Conservation (phyloP, 1,284 basidiomycete species). For the Melampsora larici-populina region DNA sequence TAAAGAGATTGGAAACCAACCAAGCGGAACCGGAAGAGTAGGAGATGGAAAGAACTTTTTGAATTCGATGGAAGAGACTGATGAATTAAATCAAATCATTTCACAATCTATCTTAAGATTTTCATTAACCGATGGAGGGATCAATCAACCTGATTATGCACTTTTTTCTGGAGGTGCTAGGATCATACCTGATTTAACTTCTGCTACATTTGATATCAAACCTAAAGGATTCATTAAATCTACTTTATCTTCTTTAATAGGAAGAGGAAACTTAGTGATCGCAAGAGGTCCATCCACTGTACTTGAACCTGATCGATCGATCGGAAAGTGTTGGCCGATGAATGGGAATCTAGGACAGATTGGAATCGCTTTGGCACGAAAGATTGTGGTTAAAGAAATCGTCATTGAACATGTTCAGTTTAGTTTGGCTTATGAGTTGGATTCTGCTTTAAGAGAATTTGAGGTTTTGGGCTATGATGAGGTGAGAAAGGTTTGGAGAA, state of each 20-base stretch:
- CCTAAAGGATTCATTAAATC: slow-evolving; percentile 54
- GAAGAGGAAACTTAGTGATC: slow-evolving; percentile 58
- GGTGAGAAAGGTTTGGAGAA: slow-evolving; percentile 67
- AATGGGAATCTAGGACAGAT: slow-evolving; percentile 71
- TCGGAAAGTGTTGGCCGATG: slow-evolving; percentile 92
- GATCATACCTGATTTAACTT: slow-evolving; percentile 76
- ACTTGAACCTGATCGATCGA: slow-evolving; percentile 72
- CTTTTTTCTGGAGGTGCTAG: slow-evolving; percentile 75
- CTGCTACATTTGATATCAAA: slow-evolving; percentile 67
- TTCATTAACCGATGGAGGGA: slow-evolving; percentile 67
- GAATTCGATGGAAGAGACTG: slow-evolving; percentile 63
- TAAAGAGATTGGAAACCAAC: slow-evolving; percentile 8
- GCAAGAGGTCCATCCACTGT: slow-evolving; percentile 79
- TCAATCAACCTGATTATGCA: slow-evolving; percentile 79
- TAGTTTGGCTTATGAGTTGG: slow-evolving; percentile 67
- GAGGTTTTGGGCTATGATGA: slow-evolving; percentile 85
- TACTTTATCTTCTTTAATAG: slow-evolving; percentile 62
- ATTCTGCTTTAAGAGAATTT: slow-evolving; percentile 77
- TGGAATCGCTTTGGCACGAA: slow-evolving; percentile 71
- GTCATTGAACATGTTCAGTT: slow-evolving; percentile 82
- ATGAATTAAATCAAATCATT: slow-evolving; percentile 56
- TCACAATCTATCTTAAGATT: too few relatives aligned
- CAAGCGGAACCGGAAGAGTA: slow-evolving; percentile 15
- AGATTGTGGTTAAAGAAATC: slow-evolving; percentile 68
- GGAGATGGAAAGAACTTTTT: slow-evolving; percentile 21